Evolutionary conservation across 2,329 filamentous ascomycete species (phyloP).

Genomic region (Rutstroemia sp.): DNA sequence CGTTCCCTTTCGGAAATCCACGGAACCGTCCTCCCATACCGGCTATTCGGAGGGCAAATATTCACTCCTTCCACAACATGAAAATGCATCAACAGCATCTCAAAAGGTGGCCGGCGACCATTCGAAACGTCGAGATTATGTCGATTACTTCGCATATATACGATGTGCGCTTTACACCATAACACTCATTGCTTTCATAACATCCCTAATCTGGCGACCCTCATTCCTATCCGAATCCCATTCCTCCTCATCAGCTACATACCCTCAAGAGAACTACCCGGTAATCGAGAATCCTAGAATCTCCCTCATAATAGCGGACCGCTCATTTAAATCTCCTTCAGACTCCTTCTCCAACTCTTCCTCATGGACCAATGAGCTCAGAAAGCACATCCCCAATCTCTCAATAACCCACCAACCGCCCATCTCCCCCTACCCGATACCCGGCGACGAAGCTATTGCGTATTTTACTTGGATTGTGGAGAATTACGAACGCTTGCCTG

Average conservation of each 20-base stretch:
- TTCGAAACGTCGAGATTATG: neutral
- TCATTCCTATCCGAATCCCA: neutral
- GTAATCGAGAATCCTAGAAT: neutral
- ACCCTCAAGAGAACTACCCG: neutral
- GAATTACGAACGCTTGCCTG: neutral
- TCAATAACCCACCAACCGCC: neutral
- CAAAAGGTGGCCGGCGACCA: neutral
- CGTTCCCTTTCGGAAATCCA: neutral
- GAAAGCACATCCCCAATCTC: neutral
- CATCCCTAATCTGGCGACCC: neutral
- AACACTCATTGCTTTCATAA: neutral
- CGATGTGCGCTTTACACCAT: neutral
- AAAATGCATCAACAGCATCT: neutral
- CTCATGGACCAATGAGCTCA: neutral
- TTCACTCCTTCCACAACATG: neutral
- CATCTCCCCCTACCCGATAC: no score
- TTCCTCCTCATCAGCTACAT: neutral
- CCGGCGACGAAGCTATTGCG: neutral
- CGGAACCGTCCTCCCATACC: no score
- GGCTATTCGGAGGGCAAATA: neutral
- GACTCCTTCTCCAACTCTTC: neutral
- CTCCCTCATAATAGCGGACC: neutral
- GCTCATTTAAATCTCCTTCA: neutral
- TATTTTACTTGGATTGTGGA: neutral
- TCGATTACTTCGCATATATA: neutral